Conservation (phyloP, 345 rosid genomes). For the Lepidium aucheri region DNA sequence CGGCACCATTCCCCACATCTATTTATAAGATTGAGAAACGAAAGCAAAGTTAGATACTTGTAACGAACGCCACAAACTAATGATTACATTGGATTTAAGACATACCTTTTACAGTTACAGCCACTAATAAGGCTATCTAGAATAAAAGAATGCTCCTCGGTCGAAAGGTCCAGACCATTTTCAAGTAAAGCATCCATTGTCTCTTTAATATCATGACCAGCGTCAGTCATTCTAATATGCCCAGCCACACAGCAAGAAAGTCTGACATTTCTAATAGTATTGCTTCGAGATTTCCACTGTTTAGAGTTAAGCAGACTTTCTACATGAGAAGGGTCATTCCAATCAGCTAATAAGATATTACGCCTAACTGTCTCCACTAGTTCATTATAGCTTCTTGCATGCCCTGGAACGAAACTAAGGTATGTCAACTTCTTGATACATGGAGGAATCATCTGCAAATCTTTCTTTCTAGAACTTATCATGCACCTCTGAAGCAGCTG, state of each 20-base stretch:
- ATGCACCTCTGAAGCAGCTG: slow-evolving; percentile 75
- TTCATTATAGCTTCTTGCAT: slow-evolving; percentile 92
- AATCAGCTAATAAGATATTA: slow-evolving; percentile 88
- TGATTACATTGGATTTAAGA: slow-evolving; percentile 12
- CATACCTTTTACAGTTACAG: slow-evolving; percentile 77
- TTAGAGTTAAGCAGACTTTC: slow-evolving; percentile 93
- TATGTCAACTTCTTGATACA: slow-evolving; percentile 75
- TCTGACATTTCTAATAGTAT: slow-evolving; percentile 72
- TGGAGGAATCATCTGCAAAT: slow-evolving; percentile 83
- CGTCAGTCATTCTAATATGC: slow-evolving; percentile 74
- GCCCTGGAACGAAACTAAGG: slow-evolving; percentile 67
- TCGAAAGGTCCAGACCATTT: slow-evolving; percentile 49
- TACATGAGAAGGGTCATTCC: slow-evolving; percentile 98
- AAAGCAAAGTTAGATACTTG: slow-evolving; percentile 6
- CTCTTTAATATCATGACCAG: slow-evolving; percentile 90
- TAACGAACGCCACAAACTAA: not conserved
- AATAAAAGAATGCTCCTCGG: slow-evolving; percentile 62
- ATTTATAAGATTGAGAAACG: slow-evolving; percentile 13
- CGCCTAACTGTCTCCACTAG: slow-evolving; percentile 85
- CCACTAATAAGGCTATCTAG: slow-evolving; percentile 67
- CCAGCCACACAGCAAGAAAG: slow-evolving; percentile 97
- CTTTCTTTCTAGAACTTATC: slow-evolving; percentile 93
- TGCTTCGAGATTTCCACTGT: slow-evolving; percentile 85
- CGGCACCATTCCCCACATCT: slow-evolving; percentile 99
- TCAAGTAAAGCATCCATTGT: slow-evolving; percentile 76